Evolutionary conservation across 805 yeast genomes (phyloP).

Genomic region (Candida michaelii): DNA sequence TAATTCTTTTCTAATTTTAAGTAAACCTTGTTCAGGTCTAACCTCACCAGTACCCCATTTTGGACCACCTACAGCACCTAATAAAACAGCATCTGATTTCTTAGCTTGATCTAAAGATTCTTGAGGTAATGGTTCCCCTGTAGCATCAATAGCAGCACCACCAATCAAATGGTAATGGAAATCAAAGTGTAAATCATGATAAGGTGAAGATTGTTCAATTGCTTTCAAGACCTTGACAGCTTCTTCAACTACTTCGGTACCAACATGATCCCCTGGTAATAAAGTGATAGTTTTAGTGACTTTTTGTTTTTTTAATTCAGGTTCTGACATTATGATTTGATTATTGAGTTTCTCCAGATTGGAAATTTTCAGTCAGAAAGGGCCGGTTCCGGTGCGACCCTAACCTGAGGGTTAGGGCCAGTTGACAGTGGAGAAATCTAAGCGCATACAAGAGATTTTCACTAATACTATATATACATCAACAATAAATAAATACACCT

Average conservation of each 20-base stretch:
- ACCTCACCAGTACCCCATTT: slow-evolving; percentile 98
- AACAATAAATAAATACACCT: slow-evolving; percentile 12
- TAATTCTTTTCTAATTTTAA: slow-evolving; percentile 91
- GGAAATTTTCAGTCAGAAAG: background rate
- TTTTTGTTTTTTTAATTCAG: slow-evolving; percentile 19
- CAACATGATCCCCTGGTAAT: slow-evolving; percentile 96
- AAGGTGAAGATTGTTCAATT: slow-evolving; percentile 52
- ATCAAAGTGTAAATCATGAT: slow-evolving; percentile 56
- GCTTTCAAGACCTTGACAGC: slow-evolving; percentile 90
- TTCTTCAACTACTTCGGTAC: slow-evolving; percentile 84
- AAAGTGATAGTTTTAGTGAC: slow-evolving; percentile 70
- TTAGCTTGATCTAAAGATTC: slow-evolving; percentile 81
- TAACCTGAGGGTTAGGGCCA: background rate
- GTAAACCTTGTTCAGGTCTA: slow-evolving; percentile 96
- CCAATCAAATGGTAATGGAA: slow-evolving; percentile 88
- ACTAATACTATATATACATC: background rate
- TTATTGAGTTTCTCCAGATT: slow-evolving; percentile 3
- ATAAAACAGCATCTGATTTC: slow-evolving; percentile 86
- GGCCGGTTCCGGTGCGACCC: background rate
- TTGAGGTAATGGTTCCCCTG: slow-evolving; percentile 88
- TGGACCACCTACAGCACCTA: slow-evolving; percentile 99
- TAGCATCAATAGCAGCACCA: slow-evolving; percentile 97
- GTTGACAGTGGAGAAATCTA: no score
- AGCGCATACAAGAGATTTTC: no score
- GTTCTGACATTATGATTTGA: slow-evolving; percentile 17